These are phyloP conservation scores for Thraustochytrium sp. DNA, from an alignment of 352 stramenopile species.

Conservation along the genomic window DNA sequence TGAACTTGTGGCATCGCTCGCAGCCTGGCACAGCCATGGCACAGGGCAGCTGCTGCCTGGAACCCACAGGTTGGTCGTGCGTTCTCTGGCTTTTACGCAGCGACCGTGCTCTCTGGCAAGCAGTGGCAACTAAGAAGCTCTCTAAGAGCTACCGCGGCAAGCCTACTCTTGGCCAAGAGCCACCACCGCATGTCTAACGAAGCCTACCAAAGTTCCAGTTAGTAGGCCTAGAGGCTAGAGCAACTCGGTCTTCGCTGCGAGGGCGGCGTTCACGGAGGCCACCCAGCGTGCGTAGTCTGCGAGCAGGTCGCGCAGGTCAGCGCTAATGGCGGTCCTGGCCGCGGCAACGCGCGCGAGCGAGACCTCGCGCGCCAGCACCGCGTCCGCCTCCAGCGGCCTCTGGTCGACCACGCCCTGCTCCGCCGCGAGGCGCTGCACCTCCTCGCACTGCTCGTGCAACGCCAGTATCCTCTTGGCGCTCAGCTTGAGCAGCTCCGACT, in stretches of 20 bases:
- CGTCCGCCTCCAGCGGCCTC: not conserved
- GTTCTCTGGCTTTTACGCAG: too few relatives aligned
- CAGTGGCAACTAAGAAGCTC: too few relatives aligned
- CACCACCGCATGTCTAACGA: too few relatives aligned
- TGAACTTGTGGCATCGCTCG: too few relatives aligned
- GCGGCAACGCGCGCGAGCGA: not conserved
- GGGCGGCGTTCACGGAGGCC: not conserved
- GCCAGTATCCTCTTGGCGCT: not conserved
- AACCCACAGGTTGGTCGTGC: too few relatives aligned
- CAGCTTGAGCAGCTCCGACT: not conserved
- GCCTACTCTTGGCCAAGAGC: too few relatives aligned
- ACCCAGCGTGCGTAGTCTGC: constrained; percentile 1
- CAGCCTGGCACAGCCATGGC: too few relatives aligned
- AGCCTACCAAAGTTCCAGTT: too few relatives aligned
- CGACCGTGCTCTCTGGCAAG: too few relatives aligned
- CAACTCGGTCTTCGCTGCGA: not conserved
- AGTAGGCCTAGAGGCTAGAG: too few relatives aligned
- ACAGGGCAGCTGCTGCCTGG: too few relatives aligned
- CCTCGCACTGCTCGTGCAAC: not conserved
- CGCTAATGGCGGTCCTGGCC: not conserved
- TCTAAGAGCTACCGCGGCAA: too few relatives aligned
- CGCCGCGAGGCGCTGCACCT: not conserved
- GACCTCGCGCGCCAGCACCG: not conserved
- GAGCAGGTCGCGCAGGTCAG: not conserved
- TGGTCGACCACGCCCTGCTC: not conserved